Base-by-base conservation (phyloP, 192 early-diverging fungal genomes). In the Podila verticillata region DNA sequence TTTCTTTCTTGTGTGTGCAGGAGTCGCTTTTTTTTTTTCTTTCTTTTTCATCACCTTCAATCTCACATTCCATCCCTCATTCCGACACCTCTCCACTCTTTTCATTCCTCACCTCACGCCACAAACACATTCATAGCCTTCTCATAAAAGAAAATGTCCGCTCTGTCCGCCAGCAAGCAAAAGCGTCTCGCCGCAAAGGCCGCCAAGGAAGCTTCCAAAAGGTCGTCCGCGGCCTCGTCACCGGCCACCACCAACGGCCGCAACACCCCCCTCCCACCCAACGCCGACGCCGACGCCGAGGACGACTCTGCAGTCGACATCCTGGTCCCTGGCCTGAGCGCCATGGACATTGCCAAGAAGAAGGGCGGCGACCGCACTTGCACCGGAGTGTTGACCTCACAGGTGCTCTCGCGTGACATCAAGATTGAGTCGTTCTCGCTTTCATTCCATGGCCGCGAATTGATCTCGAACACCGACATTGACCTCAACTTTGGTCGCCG, bases 401-500 rank as follows among this genome's bases (percentile, higher is more conserved):
- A 96, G 70, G 90, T 89, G 68, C 88, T 91, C 74, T 95, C 95
- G 6, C 88, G 96, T 61, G 98, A 99, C 88, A 92, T 98, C 78
- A 96, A 97, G 87, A 95, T 99, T 61, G 96, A 98, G 82, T 92
- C 91, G 19, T 98, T 92, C 88, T 94, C 95, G n/a, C 92, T 99
- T 64, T 93, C 92, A 57, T 99, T 93, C 87, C 95, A 94, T 84
- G 97, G 96, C 22, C 95, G 97, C 75, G 91, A 93, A 70, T 90
- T 99, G 61, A 93, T 99, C 72, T 90, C 93, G 70, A 98, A 99
- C 82, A 92, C 96, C 12, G 92, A 91, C 49, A 91, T 99, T 59
- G 97, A 99, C 87, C 90, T 99, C 83, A 99, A 99, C 91, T 98
- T 93, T 86, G 98, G 98, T 69, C 93, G 97, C 83, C 90, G 98